Conservation (phyloP, 371 early-diverging fungal species). For the Catenaria anguillulae region DNA sequence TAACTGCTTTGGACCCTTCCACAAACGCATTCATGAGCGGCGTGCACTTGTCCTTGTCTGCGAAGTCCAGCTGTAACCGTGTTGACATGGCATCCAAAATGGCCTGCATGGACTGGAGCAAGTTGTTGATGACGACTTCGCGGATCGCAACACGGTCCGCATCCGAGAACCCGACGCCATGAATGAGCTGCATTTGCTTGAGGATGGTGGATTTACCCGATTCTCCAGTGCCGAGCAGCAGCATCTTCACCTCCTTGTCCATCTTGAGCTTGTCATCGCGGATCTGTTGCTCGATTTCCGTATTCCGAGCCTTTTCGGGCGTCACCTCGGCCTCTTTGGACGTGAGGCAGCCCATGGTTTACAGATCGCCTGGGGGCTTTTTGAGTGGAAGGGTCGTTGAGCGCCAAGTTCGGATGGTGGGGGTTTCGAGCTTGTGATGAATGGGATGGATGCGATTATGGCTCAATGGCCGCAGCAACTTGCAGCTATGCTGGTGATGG, state of each 20-base stretch:
- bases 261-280: conserved; percentile 55
- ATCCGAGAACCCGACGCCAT: conserved; percentile 71
- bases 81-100: conserved; percentile 88
- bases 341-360: not conserved
- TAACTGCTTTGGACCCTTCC: conserved; percentile 54
- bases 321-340: not conserved
- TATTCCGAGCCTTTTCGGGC: conserved; percentile 45
- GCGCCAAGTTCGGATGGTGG: no score
- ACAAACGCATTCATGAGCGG: conserved; percentile 21
- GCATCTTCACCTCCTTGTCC: conserved; percentile 87
- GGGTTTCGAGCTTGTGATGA: no score
- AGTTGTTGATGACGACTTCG: conserved; percentile 85
- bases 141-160: conserved; percentile 77
- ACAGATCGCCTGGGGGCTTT: no score
- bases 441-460: no score
- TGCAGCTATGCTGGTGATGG: no score
- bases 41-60: conserved; percentile 40
- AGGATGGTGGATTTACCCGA: conserved; percentile 92
- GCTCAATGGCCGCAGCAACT: no score
- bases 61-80: conserved; percentile 49
- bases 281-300: conserved; percentile 78
- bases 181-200: conserved; percentile 93
- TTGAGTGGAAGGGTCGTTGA: no score
- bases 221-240: conserved; percentile 90
- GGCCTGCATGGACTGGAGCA: conserved; percentile 84